Evolutionary conservation across 2,329 filamentous ascomycete species (phyloP).

Genomic region (Monilinia fructigena): DNA sequence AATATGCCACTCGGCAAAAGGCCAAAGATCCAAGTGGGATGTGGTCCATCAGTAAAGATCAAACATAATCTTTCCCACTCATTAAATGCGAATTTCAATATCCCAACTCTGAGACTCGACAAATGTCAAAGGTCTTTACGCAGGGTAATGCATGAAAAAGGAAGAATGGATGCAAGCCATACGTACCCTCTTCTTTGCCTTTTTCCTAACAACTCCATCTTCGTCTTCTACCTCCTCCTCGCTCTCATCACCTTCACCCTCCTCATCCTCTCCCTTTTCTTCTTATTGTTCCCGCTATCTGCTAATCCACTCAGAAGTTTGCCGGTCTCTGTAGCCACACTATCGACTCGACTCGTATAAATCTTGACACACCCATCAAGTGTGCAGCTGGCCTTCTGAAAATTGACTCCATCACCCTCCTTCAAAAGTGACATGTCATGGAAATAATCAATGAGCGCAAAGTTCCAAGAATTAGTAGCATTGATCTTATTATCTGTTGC

Average conservation of each 20-base stretch:
- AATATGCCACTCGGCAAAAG: not conserved
- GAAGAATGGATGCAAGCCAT: not conserved
- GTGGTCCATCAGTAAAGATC: not conserved
- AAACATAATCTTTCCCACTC: not conserved
- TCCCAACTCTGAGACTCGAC: slow-evolving; percentile 18
- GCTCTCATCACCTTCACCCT: slow-evolving; percentile 60
- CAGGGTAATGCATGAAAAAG: not conserved
- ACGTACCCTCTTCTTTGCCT: slow-evolving; percentile 72
- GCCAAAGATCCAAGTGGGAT: not conserved
- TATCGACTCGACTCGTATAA: slow-evolving; percentile 97
- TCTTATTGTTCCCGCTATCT: slow-evolving; percentile 74
- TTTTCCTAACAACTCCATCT: slow-evolving; percentile 54
- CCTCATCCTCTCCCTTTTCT: slow-evolving; percentile 68
- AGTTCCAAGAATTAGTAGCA: slow-evolving; percentile 97
- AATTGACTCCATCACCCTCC: slow-evolving; percentile 96
- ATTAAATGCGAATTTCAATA: not conserved
- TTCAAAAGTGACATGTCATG: slow-evolving; percentile 98
- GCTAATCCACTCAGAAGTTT: slow-evolving; percentile 91
- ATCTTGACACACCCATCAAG: slow-evolving; percentile 98
- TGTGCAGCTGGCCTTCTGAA: slow-evolving; percentile 97
- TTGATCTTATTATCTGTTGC: slow-evolving; percentile 99
- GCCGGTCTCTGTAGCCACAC: slow-evolving; percentile 94
- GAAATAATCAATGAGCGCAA: slow-evolving; percentile 99
- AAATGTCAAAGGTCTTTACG: not conserved
- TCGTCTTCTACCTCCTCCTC: slow-evolving; percentile 61